Conservation (phyloP, 73 alveolate species). For the Paraurostyla sp. region DNA sequence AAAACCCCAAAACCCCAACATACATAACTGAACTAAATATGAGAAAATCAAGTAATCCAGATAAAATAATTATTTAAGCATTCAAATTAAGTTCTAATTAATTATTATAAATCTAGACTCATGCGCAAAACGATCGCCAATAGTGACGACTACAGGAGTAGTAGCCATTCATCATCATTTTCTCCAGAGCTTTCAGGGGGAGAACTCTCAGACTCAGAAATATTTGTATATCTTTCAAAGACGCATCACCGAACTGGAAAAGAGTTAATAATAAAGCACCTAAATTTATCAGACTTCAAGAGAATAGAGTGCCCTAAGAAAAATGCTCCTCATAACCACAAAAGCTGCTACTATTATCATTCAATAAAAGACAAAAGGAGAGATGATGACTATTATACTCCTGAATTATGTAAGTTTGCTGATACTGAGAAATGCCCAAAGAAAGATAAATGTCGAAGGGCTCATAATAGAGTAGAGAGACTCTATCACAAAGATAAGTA, state of each 20-base stretch:
- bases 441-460: conserved; percentile 78
- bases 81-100: too few relatives aligned
- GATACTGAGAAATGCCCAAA: conserved; percentile 84
- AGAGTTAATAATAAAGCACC: conserved; percentile 60
- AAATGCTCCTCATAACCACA: conserved; percentile 81
- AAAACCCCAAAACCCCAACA: too few relatives aligned
- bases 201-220: neutral
- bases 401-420: conserved; percentile 77
- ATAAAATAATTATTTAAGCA: too few relatives aligned
- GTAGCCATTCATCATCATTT: too few relatives aligned
- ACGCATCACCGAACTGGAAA: conserved; percentile 46
- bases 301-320: conserved; percentile 76
- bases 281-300: conserved; percentile 75
- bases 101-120: too few relatives aligned
- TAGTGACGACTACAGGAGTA: too few relatives aligned
- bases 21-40: too few relatives aligned
- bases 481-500: conserved; percentile 86
- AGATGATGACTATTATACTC: conserved; percentile 53
- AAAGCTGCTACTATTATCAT: conserved; percentile 86
- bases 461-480: conserved; percentile 90
- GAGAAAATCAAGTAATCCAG: too few relatives aligned
- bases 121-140: too few relatives aligned
- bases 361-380: conserved; percentile 81
- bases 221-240: neutral
- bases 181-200: too few relatives aligned